Conservation (phyloP, 2,329 filamentous ascomycete species). For the Canariomyces notabilis region DNA sequence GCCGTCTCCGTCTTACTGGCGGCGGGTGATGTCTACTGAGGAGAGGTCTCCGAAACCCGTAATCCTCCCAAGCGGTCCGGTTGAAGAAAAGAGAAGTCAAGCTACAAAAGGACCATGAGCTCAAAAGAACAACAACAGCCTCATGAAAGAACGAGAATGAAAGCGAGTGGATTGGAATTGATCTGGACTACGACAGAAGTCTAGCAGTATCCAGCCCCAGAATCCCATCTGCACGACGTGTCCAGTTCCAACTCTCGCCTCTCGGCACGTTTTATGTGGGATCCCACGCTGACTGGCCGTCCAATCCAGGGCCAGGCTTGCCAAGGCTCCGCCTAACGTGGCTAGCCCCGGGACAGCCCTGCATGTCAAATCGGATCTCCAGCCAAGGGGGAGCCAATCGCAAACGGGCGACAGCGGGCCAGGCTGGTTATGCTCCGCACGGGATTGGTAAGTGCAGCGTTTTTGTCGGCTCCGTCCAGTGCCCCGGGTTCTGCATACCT, state of each 20-base stretch:
- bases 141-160: slow-evolving; percentile 4
- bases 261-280: slow-evolving; percentile 15
- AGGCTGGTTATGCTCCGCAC: too few relatives aligned
- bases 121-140: slow-evolving; percentile 3
- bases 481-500: too few relatives aligned
- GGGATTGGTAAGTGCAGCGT: too few relatives aligned
- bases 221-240: slow-evolving; percentile 25
- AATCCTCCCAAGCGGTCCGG: slow-evolving; percentile 4
- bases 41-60: slow-evolving; percentile 8
- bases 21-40: slow-evolving; percentile 16
- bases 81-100: slow-evolving; percentile 14
- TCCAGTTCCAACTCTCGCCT: slow-evolving; percentile 24
- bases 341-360: slow-evolving; percentile 13
- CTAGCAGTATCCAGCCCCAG: slow-evolving; percentile 4
- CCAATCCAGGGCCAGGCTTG: background rate
- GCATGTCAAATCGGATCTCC: slow-evolving; percentile 9
- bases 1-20: slow-evolving; percentile 11
- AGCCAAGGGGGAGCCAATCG: slow-evolving; percentile 19
- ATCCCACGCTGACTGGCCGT: slow-evolving; percentile 16
- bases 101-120: slow-evolving; percentile 15
- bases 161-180: slow-evolving; percentile 14
- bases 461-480: too few relatives aligned
- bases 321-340: background rate
- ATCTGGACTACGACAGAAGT: too few relatives aligned
- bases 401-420: background rate